A percentile compares a stretch with the other conserved stretches of the same genome.
These are phyloP conservation scores for Fusarium bactridioides DNA, from an alignment of 2,329 filamentous ascomycete species.

Conservation along the genomic window DNA sequence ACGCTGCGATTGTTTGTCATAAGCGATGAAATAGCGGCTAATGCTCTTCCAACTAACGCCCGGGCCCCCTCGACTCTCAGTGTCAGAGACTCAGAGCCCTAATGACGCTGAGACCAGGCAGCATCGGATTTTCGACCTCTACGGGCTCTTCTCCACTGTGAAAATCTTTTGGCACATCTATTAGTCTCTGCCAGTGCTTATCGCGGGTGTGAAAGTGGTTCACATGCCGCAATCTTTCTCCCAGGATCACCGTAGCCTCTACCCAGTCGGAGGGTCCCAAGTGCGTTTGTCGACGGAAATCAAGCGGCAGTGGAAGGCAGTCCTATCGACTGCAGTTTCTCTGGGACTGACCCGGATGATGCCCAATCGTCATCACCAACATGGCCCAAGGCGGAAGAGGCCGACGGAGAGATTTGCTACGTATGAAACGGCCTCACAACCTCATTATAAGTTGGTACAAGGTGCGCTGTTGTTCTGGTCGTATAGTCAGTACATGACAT, in stretches of 20 bases:
- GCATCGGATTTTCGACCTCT: accelerated
- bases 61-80: neutral
- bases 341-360: neutral
- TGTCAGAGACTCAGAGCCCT: neutral
- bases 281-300: neutral
- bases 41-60: neutral
- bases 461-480: neutral
- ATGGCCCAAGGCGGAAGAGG: neutral
- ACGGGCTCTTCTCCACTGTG: accelerated
- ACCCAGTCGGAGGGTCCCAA: neutral
- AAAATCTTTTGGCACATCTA: accelerated
- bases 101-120: neutral
- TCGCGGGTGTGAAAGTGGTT: accelerated
- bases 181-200: neutral
- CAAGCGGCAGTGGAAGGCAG: neutral
- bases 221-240: neutral
- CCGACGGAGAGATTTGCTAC: neutral
- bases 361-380: neutral
- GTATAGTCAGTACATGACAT: neutral
- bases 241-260: neutral
- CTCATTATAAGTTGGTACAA: neutral
- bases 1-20: neutral
- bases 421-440: neutral
- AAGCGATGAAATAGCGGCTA: neutral
- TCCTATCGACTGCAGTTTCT: accelerated